A percentile compares a stretch with the other conserved stretches of the same genome.
phyloP scores from a whole-genome alignment of 768 basidiomycete species.

The Boletus vinaceobasis region DNA sequence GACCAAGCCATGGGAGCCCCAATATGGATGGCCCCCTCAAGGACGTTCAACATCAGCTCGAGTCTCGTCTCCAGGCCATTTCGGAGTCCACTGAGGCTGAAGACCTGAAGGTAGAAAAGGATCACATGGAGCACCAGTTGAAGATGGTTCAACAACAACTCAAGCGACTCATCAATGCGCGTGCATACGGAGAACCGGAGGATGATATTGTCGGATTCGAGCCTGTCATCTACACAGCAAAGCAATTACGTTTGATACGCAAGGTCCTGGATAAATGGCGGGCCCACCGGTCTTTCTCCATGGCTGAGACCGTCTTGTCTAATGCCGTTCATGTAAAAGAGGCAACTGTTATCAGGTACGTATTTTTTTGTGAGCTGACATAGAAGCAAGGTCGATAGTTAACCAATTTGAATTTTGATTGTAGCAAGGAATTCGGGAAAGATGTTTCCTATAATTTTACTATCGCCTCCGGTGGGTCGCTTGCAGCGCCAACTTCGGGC shows the following conservation, averaged over 20 bases:
- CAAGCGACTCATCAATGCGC: constrained; percentile 73
- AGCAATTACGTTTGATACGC: constrained; percentile 76
- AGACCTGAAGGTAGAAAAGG: constrained; percentile 85
- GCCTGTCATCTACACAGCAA: constrained; percentile 77
- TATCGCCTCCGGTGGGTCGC: constrained; percentile 76
- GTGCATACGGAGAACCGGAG: constrained; percentile 74
- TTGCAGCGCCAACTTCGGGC: constrained; percentile 77
- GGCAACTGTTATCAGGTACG: constrained; percentile 87
- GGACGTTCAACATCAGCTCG: constrained; percentile 72
- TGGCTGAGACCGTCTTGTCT: constrained; percentile 86
- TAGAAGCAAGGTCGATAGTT: not conserved
- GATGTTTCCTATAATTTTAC: constrained; percentile 91
- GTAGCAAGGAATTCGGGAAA: constrained; percentile 82
- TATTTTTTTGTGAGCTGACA: not conserved
- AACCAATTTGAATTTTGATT: constrained; percentile 7
- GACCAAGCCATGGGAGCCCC: constrained; percentile 56
- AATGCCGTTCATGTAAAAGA: constrained; percentile 88
- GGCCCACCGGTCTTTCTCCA: constrained; percentile 77
- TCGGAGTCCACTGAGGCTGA: constrained; percentile 74
- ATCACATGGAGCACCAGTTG: constrained; percentile 90
- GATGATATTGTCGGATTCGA: constrained; percentile 63
- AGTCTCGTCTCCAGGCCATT: constrained; percentile 60
- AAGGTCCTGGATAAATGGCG: constrained; percentile 86
- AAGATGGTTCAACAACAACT: constrained; percentile 77
- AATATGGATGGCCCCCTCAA: constrained; percentile 63